Evolutionary conservation across 169 alveolate genomes (phyloP), one percentile per base, ranked within the genome.

Genomic region (Plasmodium knowlesi): DNA sequence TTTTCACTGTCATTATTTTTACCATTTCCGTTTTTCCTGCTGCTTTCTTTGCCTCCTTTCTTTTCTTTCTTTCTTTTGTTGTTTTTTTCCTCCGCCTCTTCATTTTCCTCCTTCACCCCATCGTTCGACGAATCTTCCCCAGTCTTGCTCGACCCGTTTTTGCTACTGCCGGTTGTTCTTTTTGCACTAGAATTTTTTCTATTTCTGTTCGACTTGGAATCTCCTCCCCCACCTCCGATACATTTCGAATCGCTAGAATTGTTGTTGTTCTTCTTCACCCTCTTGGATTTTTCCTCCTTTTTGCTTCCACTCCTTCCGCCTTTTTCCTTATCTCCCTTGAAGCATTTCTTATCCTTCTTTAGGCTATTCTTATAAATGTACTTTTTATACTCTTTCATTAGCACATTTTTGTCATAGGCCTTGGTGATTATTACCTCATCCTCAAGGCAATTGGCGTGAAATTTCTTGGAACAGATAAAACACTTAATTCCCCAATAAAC

Each of bases 401-500:
- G 72, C 67, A 61, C 53, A 88, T 88, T 88, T 78, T 88, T 88
- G 70, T 88, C 94, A 67, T 37, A 88, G 30, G 54, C 50, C 72
- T 88, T 88, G 12, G 94, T 39, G 46, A 88, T 88, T 54, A 88
- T 78, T 3, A 88, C 89, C 2, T 88, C 90, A 32, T 88, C 89
- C 8, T 72, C 89, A 67, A 88, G 71, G 22, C 94, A 88, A 8
- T 88, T 43, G 43, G 94, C 94, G 71, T 88, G 94, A 25, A 78
- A 76, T 79, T 78, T 88, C 72, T 88, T 88, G 6, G 82, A 78
- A 88, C 94, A 88, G 10, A 80, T 88, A 57, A 61, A 79, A 39
- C 94, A 88, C 82, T 88, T 88, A 8, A 88, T 28, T n/a, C 94
- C 94, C 94, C 94, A 88, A 50, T 88, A 67, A 1, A 88, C 25